Base-by-base conservation (phyloP, 176 grass and related monocot species). In the Triticum monococcum region DNA sequence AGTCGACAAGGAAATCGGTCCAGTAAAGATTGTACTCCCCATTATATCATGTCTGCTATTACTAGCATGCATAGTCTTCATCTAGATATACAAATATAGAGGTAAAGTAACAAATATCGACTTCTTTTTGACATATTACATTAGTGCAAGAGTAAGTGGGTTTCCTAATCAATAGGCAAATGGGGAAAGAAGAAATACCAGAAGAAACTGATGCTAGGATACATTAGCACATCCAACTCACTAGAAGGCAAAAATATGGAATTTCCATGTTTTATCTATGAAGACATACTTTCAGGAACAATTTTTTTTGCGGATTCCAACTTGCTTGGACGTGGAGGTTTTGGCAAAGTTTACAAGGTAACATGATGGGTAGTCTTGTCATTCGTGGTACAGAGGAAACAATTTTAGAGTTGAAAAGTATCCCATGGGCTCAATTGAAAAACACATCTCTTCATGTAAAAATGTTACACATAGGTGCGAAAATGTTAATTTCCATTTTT, bases 251-350 rank as follows among this genome's bases (percentile, higher is more conserved):
- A 68, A 9, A 43, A 24, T 8, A 1, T 45, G 5, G 68, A 90
- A 24, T 83, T 81, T 25, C 48, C 88, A 38, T 46, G 28, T 12
- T 13, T 93, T 28, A 72, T 4, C 17, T 83, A 89, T 46, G 41
- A 85, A 60, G 74, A 77, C 7, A 62, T 89, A 18, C 18, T 54
- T 6, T 18, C 54, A 10, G 72, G 77, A 56, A 94, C 92, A 54
- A 74, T 79, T 12, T 46, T 79, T 88, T 94, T 94, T 12, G 89
- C 52, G 16, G 52, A 57, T 20, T 57, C 52, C 52, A 57, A 0
- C 17, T 57, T 57, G 52, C 17, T 57, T 57, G 52, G 52, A 57
- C 16, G 52, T 18, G 52, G 52, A 20, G 52, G 52, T 8, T 57
- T 57, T 20, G 52, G 52, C 52, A 57, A 57, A 57, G 52, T 22